Evolutionary conservation across 352 stramenopile species (phyloP), one percentile per base, ranked within the genome.

Genomic region (Globisporangium radiosum): DNA sequence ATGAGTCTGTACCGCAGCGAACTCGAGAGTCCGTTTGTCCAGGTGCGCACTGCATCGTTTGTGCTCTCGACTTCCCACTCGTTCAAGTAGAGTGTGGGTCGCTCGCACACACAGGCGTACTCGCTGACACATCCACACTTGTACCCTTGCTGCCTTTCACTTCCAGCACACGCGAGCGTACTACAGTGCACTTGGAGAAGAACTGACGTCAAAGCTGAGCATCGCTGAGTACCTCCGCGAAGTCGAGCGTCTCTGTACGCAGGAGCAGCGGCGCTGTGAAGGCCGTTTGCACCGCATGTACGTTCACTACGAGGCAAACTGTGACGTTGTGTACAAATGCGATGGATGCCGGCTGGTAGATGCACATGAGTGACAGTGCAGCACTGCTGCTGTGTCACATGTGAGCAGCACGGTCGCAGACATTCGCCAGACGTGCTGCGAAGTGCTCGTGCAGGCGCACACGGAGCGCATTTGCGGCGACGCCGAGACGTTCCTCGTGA

Each of bases 1-100:
- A 87, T 93, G 77, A 87, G 74, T 40, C 62, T 94, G 13, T 94
- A 94, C 54, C 73, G 81, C 38, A 81, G 90, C 62, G 78, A 93
- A 43, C 60, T 94, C 1, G 85, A 94, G 63, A 59, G 70, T 4
- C 76, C 74, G 10, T 92, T 94, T 55, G 62, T 94, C 3, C 66
- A 79, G 66, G 81, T 53, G 42, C 36, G 6, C 25, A 13, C 7
- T 33, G 15, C 39, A 8, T 42, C 2, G 33, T 52, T 33, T 11
- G 10, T 15, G 33, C 9, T 57, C 10, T 47, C 8, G 43, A 47
- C 10, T 47, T 10, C 42, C 10, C 42, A 47, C 42, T n/a, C 10
- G 42, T n/a, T 13, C 8, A 14, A 47, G 8, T 47, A 25, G 25
- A 25, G 25, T 25, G 25, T 25, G 25, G 25, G 25, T 25, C 25